Evolutionary conservation across 768 basidiomycete genomes (phyloP), one percentile per base, ranked within the genome.

Genomic region (Hortiboletus flavorubellus): DNA sequence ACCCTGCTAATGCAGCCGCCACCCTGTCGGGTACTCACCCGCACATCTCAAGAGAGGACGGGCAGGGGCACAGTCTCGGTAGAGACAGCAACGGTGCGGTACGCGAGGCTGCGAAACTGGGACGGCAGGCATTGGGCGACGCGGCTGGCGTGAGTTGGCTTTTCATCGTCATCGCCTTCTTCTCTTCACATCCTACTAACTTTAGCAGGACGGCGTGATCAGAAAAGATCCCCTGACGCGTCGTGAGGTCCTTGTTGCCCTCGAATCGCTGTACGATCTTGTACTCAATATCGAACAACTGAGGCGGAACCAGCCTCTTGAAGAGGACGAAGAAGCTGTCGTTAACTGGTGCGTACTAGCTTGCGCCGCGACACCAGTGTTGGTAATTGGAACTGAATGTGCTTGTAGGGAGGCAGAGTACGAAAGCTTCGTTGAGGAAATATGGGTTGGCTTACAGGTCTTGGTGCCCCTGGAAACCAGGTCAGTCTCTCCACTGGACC

Each of bases 381-480:
- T n/a, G 16, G 26, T 51, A 14, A 31, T 52, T 52, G 34, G 12
- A 8, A 54, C 21, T 57, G 40, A 58, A 53, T 29, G 47, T 43
- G 41, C 26, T 44, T n/a, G 37, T 51, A 91, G 87, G 87, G 71
- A 85, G 66, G 63, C 52, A 31, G 81, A 81, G 53, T 84, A 85
- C 56, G 77, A 81, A 10, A 70, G 71, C 4, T 71, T 85, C 33
- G 80, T 89, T 4, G 84, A 89, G 53, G 74, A 81, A 55, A 77
- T 98, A 48, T 99, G 93, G 91, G 78, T 83, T 53, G 83, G 82
- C 33, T 70, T 96, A 29, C 79, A 86, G 62, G 91, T 98, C n/a
- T 87, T 91, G 78, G 86, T 91, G 5, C 93, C 93, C 39, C 80
- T 98, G 16, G 94, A 94, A 67, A 89, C 90, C n/a, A 94, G 93